phyloP scores from a whole-genome alignment of 129 eudicot species.

The Lactuca saligna region DNA sequence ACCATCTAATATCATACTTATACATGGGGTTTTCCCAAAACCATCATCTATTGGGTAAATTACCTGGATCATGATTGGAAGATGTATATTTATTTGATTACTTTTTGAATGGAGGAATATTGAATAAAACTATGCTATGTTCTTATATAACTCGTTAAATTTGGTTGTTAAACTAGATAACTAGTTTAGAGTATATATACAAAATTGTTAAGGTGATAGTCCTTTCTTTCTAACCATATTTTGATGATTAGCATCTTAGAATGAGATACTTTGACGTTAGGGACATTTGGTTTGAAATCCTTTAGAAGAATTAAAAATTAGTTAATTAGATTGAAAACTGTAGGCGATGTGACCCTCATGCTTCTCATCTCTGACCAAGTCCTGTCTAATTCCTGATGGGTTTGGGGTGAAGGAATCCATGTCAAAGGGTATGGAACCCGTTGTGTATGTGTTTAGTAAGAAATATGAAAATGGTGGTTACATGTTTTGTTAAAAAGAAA shows the following conservation, averaged over 20 bases:
- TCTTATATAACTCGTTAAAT: background rate
- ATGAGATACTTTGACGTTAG: too few relatives aligned
- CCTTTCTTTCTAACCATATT: background rate
- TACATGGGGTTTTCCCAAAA: conserved; percentile 19
- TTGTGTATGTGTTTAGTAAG: too few relatives aligned
- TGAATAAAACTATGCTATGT: background rate
- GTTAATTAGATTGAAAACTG: background rate
- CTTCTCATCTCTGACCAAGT: too few relatives aligned
- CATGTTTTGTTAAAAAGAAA: too few relatives aligned
- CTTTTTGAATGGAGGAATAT: conserved; percentile 3
- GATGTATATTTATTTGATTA: conserved; percentile 23
- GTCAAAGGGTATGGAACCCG: too few relatives aligned
- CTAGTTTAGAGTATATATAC: background rate
- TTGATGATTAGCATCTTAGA: background rate
- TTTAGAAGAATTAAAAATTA: too few relatives aligned
- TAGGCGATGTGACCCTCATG: too few relatives aligned
- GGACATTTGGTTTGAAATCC: too few relatives aligned
- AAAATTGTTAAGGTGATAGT: background rate
- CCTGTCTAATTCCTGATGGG: too few relatives aligned
- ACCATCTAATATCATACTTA: conserved; percentile 28
- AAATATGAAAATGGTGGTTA: too few relatives aligned
- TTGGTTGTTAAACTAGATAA: background rate
- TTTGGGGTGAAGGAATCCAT: too few relatives aligned
- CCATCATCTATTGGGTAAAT: background rate
- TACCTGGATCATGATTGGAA: background rate